A percentile compares a stretch with the other conserved stretches of the same genome.
Evolutionary conservation across 768 basidiomycete species (phyloP).

Genomic region (Cystofilobasidium capitatum): DNA sequence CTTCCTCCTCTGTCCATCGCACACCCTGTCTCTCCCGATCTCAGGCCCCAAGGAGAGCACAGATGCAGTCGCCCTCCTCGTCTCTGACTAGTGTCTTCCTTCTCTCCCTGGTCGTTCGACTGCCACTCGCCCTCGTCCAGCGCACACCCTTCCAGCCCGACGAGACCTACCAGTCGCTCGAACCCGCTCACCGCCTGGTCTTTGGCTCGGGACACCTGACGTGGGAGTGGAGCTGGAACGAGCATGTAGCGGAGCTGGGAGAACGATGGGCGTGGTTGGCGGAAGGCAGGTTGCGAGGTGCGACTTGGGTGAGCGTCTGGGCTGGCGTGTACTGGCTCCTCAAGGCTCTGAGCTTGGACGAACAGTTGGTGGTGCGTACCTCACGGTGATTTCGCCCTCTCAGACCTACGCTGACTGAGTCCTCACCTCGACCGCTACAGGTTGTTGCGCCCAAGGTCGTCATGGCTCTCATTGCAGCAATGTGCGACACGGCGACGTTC

Average conservation of each 20-base stretch:
- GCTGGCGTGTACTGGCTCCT: conserved; percentile 6
- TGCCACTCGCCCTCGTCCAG: conserved; percentile 47
- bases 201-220: conserved; percentile 70
- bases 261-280: conserved; percentile 24
- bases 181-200: conserved; percentile 77
- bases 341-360: not conserved
- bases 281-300: conserved; percentile 17
- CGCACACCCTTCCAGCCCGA: conserved; percentile 92
- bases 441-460: conserved; percentile 15
- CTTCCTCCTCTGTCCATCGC: no score
- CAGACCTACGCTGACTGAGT: not conserved
- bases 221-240: conserved; percentile 72
- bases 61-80: no score
- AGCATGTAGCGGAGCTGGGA: not conserved
- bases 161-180: conserved; percentile 89
- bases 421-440: conserved; percentile 1
- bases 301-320: conserved; percentile 21
- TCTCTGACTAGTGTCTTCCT: not conserved
- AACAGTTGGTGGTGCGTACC: not conserved
- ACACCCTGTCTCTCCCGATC: no score
- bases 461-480: conserved; percentile 46
- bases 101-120: conserved; percentile 18
- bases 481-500: conserved; percentile 67
- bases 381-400: no score
- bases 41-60: no score